Evolutionary conservation across 1,284 basidiomycete species (phyloP), one percentile per base, ranked within the genome.

Genomic region (Ganoderma meredithae): DNA sequence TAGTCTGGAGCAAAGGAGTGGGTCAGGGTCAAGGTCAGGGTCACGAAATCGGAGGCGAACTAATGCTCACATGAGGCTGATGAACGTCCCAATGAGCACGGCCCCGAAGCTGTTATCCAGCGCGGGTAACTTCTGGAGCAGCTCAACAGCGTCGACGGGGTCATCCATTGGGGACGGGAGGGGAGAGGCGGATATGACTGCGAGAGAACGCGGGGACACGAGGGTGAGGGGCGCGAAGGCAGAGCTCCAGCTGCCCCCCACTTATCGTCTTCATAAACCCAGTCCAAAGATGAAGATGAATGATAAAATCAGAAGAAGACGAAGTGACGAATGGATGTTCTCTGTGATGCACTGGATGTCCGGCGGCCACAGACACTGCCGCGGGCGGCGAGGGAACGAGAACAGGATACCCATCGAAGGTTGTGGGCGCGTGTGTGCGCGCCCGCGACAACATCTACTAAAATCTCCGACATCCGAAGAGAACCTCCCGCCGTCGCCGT

Each of bases 31-130:
- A 22, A 7, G 6, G 49, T 10, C 12, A 19, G 49, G 8, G 27
- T 12, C 9, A 5, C 25, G n/a, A 52, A 25, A 53, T 31, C 3
- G 22, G 1, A 12, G 13, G 31, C 27, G n/a, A 31, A 31, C 27
- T 1, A 3, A 3, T 27, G 53, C 56, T 47, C 41, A 67, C 66
- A 67, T 63, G 22, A 63, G 55, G 33, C 61, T 55, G 9, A 63
- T 15, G 31, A 63, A 67, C 36, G 66, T 67, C 36, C 66, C 66
- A 33, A 67, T 59, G 40, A 66, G 41, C 33, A 62, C 53, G 17
- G 65, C 65, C 15, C 65, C 65, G 31, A 55, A 66, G 17, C 60
- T 67, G 56, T 67, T 67, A 19, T 67, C 47, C 55, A 68, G 22
- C 1, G 65, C 36, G 6, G 65, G 65, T 7, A 62, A 15, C 31